phyloP scores from a whole-genome alignment of 208 protist species.

The Giardia duodenalis region DNA sequence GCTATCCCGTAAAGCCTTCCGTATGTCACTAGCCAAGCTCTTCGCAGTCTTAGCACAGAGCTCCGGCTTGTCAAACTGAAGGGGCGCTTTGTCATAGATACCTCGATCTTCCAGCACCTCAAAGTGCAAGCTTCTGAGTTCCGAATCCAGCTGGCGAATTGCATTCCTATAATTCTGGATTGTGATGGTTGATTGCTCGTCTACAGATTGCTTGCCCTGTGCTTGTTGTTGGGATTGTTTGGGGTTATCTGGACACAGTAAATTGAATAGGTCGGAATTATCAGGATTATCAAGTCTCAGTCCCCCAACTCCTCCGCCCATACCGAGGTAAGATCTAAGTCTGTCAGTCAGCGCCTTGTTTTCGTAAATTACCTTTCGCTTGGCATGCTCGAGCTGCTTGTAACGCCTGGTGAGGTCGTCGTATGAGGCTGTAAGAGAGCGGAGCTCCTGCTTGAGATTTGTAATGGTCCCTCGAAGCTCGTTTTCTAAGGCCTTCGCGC shows the following conservation, averaged over 20 bases:
- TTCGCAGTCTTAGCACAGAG: no score
- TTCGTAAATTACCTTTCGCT: background rate
- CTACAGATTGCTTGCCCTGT: background rate
- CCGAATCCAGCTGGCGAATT: background rate
- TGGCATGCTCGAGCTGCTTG: background rate
- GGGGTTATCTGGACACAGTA: background rate
- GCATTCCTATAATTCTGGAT: no score
- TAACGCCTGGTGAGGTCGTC: background rate
- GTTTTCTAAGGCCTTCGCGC: background rate
- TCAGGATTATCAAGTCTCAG: background rate
- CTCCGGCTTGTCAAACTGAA: background rate
- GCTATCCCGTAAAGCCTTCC: no score
- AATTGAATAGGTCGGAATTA: background rate
- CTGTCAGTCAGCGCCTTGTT: background rate
- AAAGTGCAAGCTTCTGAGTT: background rate
- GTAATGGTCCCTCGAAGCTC: background rate
- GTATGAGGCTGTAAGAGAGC: background rate
- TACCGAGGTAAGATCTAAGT: background rate
- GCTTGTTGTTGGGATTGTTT: background rate
- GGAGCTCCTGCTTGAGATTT: background rate
- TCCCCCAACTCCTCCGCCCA: background rate
- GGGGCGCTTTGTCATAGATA: constrained; percentile 4
- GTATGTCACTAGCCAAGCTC: no score
- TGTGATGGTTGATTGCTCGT: background rate
- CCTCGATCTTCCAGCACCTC: background rate